phyloP scores from a whole-genome alignment of 768 basidiomycete species.

The Cytidiella melzeri region DNA sequence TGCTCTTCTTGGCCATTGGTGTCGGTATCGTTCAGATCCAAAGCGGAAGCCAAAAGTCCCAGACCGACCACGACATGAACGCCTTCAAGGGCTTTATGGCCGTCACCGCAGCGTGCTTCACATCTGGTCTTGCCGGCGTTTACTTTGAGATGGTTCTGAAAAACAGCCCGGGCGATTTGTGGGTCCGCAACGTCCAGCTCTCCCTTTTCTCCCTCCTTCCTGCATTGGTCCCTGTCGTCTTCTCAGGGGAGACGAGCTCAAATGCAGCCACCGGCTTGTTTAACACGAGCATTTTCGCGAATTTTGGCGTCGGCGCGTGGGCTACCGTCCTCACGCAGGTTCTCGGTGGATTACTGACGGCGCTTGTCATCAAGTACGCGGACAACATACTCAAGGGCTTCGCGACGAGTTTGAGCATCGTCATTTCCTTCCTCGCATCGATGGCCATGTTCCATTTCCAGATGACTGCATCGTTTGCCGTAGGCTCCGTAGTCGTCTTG shows the following conservation, averaged over 20 bases:
- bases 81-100: constrained; percentile 84
- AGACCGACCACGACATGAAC: constrained; percentile 54
- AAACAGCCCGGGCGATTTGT: constrained; percentile 81
- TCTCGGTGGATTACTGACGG: constrained; percentile 87
- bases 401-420: constrained; percentile 89
- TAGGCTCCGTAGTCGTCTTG: constrained; percentile 80
- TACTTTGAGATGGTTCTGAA: constrained; percentile 99
- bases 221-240: constrained; percentile 64
- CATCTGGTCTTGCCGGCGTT: constrained; percentile 92
- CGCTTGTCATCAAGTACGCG: constrained; percentile 90
- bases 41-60: constrained; percentile 17
- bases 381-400: constrained; percentile 94
- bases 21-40: constrained; percentile 73
- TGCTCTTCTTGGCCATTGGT: constrained; percentile 81
- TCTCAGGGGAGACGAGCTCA: constrained; percentile 4
- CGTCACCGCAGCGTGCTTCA: constrained; percentile 87
- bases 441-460: constrained; percentile 86
- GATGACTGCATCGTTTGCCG: constrained; percentile 79
- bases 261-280: constrained; percentile 13
- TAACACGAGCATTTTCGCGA: constrained; percentile 56
- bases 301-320: constrained; percentile 92
- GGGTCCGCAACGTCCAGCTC: constrained; percentile 96
- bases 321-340: constrained; percentile 86
- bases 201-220: constrained; percentile 92
- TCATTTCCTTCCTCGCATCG: constrained; percentile 90